Percentiles rank a stretch among this genome's conserved stretches.
phyloP scores from a whole-genome alignment of 495 filamentous ascomycete genomes.

The Penicillium canescens region DNA sequence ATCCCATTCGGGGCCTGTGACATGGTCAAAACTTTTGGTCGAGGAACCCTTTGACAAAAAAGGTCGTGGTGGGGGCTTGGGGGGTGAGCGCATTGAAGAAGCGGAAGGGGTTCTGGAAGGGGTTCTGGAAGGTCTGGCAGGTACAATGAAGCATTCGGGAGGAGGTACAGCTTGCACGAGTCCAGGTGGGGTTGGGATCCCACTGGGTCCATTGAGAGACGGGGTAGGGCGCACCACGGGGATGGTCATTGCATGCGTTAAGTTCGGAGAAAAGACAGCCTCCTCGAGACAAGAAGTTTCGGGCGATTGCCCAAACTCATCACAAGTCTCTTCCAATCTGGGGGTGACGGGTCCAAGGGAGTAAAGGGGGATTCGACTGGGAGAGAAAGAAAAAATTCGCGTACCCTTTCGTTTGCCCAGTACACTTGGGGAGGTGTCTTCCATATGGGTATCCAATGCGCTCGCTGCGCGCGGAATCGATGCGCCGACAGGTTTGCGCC shows the following conservation, averaged over 20 bases:
- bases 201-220: neutral
- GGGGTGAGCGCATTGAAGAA: conserved; percentile 21
- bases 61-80: conserved; percentile 19
- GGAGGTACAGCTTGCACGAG: neutral
- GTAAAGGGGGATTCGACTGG: conserved; percentile 20
- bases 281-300: neutral
- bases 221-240: neutral
- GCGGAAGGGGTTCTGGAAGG: neutral
- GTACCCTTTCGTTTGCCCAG: conserved; percentile 72
- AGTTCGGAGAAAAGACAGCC: neutral
- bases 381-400: conserved; percentile 36
- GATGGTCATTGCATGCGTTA: neutral
- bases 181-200: neutral
- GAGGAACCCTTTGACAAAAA: conserved; percentile 77
- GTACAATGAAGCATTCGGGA: neutral
- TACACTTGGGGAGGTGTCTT: conserved; percentile 41
- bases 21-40: conserved; percentile 46
- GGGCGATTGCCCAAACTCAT: neutral
- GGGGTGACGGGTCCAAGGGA: conserved; percentile 17
- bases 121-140: conserved; percentile 2
- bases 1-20: conserved; percentile 65
- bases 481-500: conserved; percentile 43
- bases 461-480: conserved; percentile 58
- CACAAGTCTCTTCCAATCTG: neutral
- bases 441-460: conserved; percentile 56